These are phyloP conservation scores for Sodiomyces alkalinus DNA, from an alignment of 2,329 filamentous ascomycete genomes.

Conservation along the genomic window DNA sequence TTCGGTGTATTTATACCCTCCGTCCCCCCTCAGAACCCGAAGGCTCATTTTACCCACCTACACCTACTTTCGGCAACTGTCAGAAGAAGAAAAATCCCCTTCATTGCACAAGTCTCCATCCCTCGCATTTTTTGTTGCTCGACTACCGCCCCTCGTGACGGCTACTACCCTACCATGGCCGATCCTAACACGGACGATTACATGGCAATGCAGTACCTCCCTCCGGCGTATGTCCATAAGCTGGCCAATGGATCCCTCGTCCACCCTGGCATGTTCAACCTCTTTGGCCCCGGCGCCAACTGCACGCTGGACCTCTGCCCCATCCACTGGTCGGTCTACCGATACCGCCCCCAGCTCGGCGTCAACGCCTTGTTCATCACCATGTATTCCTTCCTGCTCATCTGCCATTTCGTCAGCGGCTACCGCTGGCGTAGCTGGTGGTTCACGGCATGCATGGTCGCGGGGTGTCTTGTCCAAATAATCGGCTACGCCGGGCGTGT, in stretches of 20 bases:
- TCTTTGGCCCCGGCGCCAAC: conserved; percentile 30
- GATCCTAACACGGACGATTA: too few species aligned
- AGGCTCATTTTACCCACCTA: too few species aligned
- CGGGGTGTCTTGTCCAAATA: conserved; percentile 41
- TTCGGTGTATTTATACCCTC: too few species aligned
- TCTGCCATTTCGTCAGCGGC: conserved; percentile 28
- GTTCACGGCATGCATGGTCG: conserved; percentile 35
- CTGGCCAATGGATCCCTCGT: conserved; percentile 11
- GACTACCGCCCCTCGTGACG: too few species aligned
- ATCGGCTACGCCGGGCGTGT: conserved; percentile 48
- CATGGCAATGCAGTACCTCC: too few species aligned
- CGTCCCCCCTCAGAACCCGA: too few species aligned
- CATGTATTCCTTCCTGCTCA: conserved; percentile 30
- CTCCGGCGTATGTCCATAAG: neutral
- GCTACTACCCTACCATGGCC: too few species aligned
- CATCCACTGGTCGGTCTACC: conserved; percentile 27
- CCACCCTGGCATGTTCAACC: conserved; percentile 10
- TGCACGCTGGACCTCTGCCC: conserved; percentile 33
- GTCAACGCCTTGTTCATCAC: conserved; percentile 26
- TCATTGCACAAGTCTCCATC: too few species aligned
- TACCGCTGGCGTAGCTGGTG: conserved; percentile 29
- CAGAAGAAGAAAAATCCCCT: too few species aligned
- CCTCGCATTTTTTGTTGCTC: too few species aligned
- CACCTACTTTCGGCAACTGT: too few species aligned
- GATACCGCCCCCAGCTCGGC: conserved; percentile 28